These are phyloP conservation scores for Yueomyces sp. DNA, from an alignment of 805 yeast genomes.

Conservation along the genomic window DNA sequence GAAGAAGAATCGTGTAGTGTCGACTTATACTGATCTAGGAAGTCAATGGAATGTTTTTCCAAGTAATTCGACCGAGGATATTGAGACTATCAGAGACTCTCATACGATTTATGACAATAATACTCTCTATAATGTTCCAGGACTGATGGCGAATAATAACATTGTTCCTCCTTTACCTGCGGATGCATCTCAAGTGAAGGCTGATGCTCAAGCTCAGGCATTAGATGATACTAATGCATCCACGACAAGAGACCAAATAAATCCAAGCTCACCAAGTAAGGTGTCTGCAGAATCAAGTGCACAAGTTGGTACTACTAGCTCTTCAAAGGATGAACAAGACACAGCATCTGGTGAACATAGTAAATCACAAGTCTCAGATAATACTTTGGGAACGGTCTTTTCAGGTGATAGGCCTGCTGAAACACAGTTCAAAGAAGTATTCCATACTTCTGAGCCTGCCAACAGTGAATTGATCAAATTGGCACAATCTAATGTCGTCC, in stretches of 20 bases:
- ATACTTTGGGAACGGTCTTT: not conserved
- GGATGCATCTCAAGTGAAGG: constrained; percentile 2
- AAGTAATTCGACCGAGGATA: constrained; percentile 12
- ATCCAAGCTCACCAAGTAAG: not conserved
- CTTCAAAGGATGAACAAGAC: not conserved
- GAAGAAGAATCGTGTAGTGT: constrained; percentile 14
- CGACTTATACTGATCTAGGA: constrained; percentile 19
- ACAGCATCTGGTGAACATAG: not conserved
- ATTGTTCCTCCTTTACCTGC: constrained; percentile 23
- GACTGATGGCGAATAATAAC: constrained; percentile 14
- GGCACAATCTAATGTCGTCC: constrained; percentile 27
- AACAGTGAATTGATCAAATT: constrained; percentile 16
- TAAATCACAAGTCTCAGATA: not conserved
- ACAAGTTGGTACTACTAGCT: not conserved
- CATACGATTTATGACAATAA: constrained; percentile 24
- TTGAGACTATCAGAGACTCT: constrained; percentile 22
- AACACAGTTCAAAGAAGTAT: not conserved
- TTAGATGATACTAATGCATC: not conserved
- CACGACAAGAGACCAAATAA: not conserved
- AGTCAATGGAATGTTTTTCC: constrained; percentile 27
- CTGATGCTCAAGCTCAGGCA: not conserved
- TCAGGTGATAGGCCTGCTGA: not conserved
- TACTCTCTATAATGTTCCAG: constrained; percentile 25
- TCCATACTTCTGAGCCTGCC: constrained; percentile 9
- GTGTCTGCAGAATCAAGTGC: not conserved